These are phyloP conservation scores for Xylariomycetidae sp. DNA, from an alignment of 2,329 filamentous ascomycete species.

Conservation along the genomic window DNA sequence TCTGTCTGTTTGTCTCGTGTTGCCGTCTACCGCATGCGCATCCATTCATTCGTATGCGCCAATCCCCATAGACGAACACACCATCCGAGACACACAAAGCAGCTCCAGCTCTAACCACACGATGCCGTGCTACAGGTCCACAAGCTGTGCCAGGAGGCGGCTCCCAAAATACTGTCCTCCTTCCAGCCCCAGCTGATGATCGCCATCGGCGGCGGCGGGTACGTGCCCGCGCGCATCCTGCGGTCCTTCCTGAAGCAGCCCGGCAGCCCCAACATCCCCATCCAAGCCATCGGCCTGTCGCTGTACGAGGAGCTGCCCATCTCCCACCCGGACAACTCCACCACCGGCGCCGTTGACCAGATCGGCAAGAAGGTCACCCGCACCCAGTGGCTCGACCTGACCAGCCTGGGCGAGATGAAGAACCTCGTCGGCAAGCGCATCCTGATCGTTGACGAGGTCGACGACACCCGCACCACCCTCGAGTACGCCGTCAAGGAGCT, in stretches of 20 bases:
- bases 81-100: background rate
- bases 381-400: conserved; percentile 96
- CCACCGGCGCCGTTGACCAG: conserved; percentile 56
- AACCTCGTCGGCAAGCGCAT: conserved; percentile 78
- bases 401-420: conserved; percentile 59
- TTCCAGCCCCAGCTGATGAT: conserved; percentile 96
- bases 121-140: conserved; percentile 64
- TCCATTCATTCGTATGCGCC: background rate
- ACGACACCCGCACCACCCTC: conserved; percentile 74
- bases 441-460: conserved; percentile 80
- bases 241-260: conserved; percentile 93
- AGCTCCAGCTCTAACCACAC: conserved; percentile 7
- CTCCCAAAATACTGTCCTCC: conserved; percentile 71
- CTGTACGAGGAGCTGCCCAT: conserved; percentile 79
- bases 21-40: too few species aligned
- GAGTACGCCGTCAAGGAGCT: conserved; percentile 76
- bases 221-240: conserved; percentile 93
- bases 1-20: too few species aligned
- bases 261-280: conserved; percentile 88
- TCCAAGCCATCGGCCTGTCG: conserved; percentile 96
- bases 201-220: conserved; percentile 94
- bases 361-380: conserved; percentile 92
- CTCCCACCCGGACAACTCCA: conserved; percentile 44
- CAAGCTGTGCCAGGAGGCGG: conserved; percentile 89
- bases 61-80: background rate